A percentile compares a stretch with the other conserved stretches of the same genome.
Evolutionary conservation across 345 rosid species (phyloP).

Genomic region (Adansonia digitata): DNA sequence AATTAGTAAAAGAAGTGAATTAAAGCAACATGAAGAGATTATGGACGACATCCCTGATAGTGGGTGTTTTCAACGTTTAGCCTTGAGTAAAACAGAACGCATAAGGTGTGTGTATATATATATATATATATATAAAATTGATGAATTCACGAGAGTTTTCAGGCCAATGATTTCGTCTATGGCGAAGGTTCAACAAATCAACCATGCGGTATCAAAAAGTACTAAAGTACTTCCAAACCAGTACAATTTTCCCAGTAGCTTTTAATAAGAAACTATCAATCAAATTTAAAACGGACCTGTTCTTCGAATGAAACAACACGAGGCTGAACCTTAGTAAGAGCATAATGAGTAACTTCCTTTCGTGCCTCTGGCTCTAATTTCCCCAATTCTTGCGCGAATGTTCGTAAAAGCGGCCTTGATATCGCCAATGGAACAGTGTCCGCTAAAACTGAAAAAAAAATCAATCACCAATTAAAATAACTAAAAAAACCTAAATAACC

Average conservation of each 20-base stretch:
- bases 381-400: constrained; percentile 77
- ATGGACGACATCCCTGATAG: too few species aligned
- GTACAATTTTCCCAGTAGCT: background rate
- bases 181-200: background rate
- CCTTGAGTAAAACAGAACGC: too few species aligned
- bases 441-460: constrained; percentile 57
- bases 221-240: background rate
- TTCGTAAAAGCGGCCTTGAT: constrained; percentile 87
- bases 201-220: background rate
- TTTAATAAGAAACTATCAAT: background rate
- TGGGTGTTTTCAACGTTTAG: too few species aligned
- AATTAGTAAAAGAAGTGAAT: too few species aligned
- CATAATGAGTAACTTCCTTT: constrained; percentile 81
- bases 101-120: too few species aligned
- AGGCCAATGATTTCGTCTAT: background rate
- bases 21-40: too few species aligned
- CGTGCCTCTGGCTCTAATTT: constrained; percentile 67
- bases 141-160: background rate
- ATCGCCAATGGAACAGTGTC: constrained; percentile 88
- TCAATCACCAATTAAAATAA: background rate
- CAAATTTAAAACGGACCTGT: constrained; percentile 48
- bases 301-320: constrained; percentile 97
- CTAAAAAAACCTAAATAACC: background rate
- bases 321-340: constrained; percentile 91
- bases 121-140: too few species aligned